Percentiles rank a stretch among this genome's conserved stretches.
phyloP scores from a whole-genome alignment of 2,329 filamentous ascomycete species.

The Onygenales sp. region DNA sequence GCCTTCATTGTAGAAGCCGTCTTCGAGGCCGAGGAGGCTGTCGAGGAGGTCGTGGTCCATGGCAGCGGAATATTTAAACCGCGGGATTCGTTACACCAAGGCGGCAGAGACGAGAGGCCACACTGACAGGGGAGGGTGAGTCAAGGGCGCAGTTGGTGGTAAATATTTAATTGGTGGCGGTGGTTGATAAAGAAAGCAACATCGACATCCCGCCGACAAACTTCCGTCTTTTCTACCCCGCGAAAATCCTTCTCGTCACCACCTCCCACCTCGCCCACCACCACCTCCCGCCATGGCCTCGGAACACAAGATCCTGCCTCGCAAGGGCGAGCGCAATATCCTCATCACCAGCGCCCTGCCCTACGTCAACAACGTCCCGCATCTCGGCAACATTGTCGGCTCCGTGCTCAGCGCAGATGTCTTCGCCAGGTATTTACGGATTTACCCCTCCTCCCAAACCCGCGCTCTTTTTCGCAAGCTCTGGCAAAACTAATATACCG shows the following conservation, averaged over 20 bases:
- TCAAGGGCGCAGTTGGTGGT: not conserved
- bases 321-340: conserved; percentile 68
- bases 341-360: conserved; percentile 87
- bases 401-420: conserved; percentile 84
- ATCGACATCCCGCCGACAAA: too few species aligned
- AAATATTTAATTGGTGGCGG: too few species aligned
- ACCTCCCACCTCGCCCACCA: conserved; percentile 4
- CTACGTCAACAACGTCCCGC: conserved; percentile 71
- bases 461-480: not conserved
- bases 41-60: conserved; percentile 40
- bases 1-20: conserved; percentile 71
- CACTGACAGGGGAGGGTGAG: too few species aligned
- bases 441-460: not conserved
- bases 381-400: conserved; percentile 82
- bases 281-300: conserved; percentile 9
- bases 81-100: not conserved
- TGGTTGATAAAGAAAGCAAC: not conserved
- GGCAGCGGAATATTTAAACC: not conserved
- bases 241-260: conserved; percentile 6
- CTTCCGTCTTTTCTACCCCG: not conserved
- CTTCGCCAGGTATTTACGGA: conserved; percentile 51
- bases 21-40: conserved; percentile 50
- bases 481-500: not conserved
- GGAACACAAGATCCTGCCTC: conserved; percentile 11
- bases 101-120: not conserved